Evolutionary conservation across 1,139 yeast species (phyloP), one percentile per base, ranked within the genome.

Genomic region (Pichia sp.): DNA sequence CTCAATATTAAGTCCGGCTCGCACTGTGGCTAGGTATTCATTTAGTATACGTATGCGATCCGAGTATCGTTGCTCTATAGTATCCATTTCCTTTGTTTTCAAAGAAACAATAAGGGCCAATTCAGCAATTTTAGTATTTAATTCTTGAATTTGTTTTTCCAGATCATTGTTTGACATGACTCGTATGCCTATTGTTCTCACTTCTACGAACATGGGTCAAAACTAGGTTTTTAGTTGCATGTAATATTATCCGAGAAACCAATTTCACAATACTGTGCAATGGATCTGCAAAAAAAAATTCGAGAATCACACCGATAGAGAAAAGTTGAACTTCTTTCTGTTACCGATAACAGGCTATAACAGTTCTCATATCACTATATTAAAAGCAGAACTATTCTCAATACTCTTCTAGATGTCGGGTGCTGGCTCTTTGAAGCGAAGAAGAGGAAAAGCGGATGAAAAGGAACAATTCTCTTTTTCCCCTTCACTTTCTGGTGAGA

Each of bases 21-120:
- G 60, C 2, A 57, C 31, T 23, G 48, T 47, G 4, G 44, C 29
- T 2, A 64, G 50, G 31, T 66, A 62, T 8, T 56, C 54, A 26
- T 63, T 59, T 30, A 65, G 72, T 5, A 58, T 46, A 51, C 69
- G 72, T 15, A 80, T 56, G 2, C 70, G 61, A 1, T 60, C 58
- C 34, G 72, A 69, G 57, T 80, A 80, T 30, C 69, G 66, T 4
- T 61, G 59, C 56, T 78, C 77, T 42, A 77, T 60, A 3, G 59
- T 59, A 16, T 78, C 80, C n/a, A 79, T 64, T 54, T 78, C 80
- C 50, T 49, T 51, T 4, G 60, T 56, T 53, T 59, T 60, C 13
- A 54, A 30, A 2, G 59, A 48, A 8, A 60, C 57, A 3, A 49
- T 45, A 15, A 55, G 40, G 4, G 63, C 61, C 10, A 60, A 52